Conservation (phyloP, 345 rosid species). For the Citrus sp. region DNA sequence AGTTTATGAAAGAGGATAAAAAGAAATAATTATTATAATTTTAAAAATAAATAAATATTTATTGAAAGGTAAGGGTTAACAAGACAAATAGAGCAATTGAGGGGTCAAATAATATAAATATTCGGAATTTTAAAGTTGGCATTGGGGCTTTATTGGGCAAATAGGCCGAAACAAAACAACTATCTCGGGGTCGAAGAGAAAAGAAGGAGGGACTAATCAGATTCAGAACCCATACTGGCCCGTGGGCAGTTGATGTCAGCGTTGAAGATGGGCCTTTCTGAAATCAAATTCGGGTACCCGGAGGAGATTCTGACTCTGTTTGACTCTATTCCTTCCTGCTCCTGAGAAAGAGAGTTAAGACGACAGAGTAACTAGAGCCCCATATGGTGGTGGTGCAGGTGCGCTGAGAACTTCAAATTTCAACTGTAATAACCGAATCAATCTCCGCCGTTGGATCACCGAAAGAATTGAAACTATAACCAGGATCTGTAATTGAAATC, state of each 20-base stretch:
- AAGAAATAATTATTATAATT: too few species aligned
- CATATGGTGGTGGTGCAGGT: not conserved
- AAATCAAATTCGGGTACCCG: not conserved
- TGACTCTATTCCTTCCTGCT: not conserved
- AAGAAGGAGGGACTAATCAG: too few species aligned
- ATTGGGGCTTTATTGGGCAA: too few species aligned
- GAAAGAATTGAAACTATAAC: not conserved
- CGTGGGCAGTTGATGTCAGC: not conserved
- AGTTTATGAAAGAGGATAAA: too few species aligned
- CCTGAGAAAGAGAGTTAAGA: not conserved
- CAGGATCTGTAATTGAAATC: slow-evolving; percentile 22
- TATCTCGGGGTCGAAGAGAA: too few species aligned
- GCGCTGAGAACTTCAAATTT: not conserved
- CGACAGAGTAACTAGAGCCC: not conserved
- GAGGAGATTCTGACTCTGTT: not conserved
- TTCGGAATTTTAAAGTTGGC: too few species aligned
- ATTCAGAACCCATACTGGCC: not conserved
- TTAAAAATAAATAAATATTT: too few species aligned
- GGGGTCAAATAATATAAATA: too few species aligned
- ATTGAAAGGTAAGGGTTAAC: too few species aligned
- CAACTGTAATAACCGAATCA: slow-evolving; percentile 9
- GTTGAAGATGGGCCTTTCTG: not conserved
- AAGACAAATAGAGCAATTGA: too few species aligned
- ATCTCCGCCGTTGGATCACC: slow-evolving; percentile 21
- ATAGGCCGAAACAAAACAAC: too few species aligned